Evolutionary conservation across 2,329 filamentous ascomycete species (phyloP).

Genomic region (Aspergillus arachidicola): DNA sequence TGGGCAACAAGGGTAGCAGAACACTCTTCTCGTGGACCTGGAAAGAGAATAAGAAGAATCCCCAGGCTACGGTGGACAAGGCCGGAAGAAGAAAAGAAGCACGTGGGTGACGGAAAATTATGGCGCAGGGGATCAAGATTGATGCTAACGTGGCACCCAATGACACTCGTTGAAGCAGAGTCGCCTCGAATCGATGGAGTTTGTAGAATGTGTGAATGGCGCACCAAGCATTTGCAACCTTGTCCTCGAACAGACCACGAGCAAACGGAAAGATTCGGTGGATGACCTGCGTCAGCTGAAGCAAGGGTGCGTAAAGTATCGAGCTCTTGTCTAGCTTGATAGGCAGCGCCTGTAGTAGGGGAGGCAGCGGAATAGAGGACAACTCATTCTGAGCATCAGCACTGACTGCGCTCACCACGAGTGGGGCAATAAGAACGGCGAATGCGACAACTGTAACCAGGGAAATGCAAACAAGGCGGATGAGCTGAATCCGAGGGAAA

Average conservation of each 20-base stretch:
- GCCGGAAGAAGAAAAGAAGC: constrained; percentile 77
- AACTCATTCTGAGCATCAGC: constrained; percentile 67
- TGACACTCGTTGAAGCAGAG: constrained; percentile 74
- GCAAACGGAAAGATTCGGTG: constrained; percentile 96
- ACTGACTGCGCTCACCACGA: constrained; percentile 72
- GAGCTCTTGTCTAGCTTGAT: constrained; percentile 64
- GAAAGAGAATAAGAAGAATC: constrained; percentile 96
- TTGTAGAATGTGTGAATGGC: constrained; percentile 88
- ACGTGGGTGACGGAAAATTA: constrained; percentile 77
- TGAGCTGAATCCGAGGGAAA: constrained; percentile 69
- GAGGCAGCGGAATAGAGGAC: constrained; percentile 63
- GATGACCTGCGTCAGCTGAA: constrained; percentile 80
- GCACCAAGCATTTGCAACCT: constrained; percentile 98
- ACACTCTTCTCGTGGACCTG: constrained; percentile 99
- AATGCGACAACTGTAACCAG: constrained; percentile 74
- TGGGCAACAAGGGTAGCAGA: constrained; percentile 85
- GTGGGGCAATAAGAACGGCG: constrained; percentile 71
- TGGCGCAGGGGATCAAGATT: constrained; percentile 75
- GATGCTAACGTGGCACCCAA: constrained; percentile 73
- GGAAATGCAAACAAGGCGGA: constrained; percentile 74
- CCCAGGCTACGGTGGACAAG: constrained; percentile 85
- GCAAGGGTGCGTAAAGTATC: constrained; percentile 71
- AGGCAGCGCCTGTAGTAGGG: constrained; percentile 60
- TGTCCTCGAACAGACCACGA: constrained; percentile 96
- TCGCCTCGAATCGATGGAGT: constrained; percentile 71